These are phyloP conservation scores for Tulasnella sp. DNA, from an alignment of 768 basidiomycete genomes.

Conservation along the genomic window DNA sequence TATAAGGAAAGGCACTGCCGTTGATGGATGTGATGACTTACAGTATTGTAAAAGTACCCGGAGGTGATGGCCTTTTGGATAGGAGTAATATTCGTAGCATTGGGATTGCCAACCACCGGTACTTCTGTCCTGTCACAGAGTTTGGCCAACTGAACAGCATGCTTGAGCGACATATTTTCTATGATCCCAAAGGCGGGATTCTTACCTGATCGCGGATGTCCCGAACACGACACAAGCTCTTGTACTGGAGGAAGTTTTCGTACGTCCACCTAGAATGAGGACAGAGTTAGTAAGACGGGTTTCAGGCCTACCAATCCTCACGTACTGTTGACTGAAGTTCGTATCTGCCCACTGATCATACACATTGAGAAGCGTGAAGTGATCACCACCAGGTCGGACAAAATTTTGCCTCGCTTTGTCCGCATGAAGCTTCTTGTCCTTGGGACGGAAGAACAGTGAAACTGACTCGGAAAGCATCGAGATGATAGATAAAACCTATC, in stretches of 20 bases:
- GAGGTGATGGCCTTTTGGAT: slow-evolving; percentile 93
- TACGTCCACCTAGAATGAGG: slow-evolving; percentile 41
- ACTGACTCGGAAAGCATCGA: slow-evolving; percentile 95
- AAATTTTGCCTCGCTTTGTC: slow-evolving; percentile 98
- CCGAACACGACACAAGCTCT: slow-evolving; percentile 87
- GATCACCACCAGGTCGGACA: slow-evolving; percentile 90
- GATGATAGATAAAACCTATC: slow-evolving; percentile 88
- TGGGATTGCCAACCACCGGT: slow-evolving; percentile 79
- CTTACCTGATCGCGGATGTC: slow-evolving; percentile 72
- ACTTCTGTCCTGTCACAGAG: slow-evolving; percentile 97
- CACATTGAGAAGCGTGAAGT: slow-evolving; percentile 94
- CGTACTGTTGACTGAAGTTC: slow-evolving; percentile 86
- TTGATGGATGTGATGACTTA: slow-evolving; percentile 38
- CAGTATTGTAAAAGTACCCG: slow-evolving; percentile 95
- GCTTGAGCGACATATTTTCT: background rate
- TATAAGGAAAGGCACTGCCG: background rate
- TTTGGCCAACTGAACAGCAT: slow-evolving; percentile 70
- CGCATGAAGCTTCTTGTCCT: slow-evolving; percentile 96
- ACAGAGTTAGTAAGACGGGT: background rate
- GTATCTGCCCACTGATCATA: slow-evolving; percentile 99
- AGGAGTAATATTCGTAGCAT: slow-evolving; percentile 86
- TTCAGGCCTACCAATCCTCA: background rate
- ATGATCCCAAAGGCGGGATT: background rate
- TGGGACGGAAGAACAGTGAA: slow-evolving; percentile 93
- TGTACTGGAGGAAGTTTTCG: slow-evolving; percentile 92